These are phyloP conservation scores for Salicornia ramosissima DNA, from an alignment of 148 eudicot species.

Conservation along the genomic window DNA sequence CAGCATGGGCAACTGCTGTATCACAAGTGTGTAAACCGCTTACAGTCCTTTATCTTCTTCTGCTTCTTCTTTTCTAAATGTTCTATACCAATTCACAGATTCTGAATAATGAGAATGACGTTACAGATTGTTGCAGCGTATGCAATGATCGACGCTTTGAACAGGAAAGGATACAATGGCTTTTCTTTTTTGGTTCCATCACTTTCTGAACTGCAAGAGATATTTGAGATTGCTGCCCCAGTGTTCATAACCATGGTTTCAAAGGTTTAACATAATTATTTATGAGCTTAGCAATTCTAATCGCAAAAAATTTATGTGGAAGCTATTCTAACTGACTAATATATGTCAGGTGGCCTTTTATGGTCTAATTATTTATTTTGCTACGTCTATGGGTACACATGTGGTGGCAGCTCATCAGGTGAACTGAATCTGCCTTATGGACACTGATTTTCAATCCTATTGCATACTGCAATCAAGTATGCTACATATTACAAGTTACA, in stretches of 20 bases:
- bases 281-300: not conserved
- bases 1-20: conserved; percentile 94
- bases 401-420: conserved; percentile 98
- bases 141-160: conserved; percentile 72
- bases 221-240: conserved; percentile 76
- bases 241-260: conserved; percentile 79
- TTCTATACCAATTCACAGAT: not conserved
- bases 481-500: conserved; percentile 8
- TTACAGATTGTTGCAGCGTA: conserved; percentile 79
- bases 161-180: conserved; percentile 79
- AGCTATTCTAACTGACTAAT: not conserved
- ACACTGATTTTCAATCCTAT: not conserved
- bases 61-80: not conserved
- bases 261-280: conserved; percentile 45
- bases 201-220: conserved; percentile 48
- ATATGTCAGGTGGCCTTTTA: conserved; percentile 61
- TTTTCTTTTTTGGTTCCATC: conserved; percentile 63
- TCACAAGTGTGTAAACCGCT: conserved; percentile 56
- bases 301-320: conserved; percentile 13
- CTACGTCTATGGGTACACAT: conserved; percentile 87
- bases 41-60: not conserved
- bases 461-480: not conserved
- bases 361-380: conserved; percentile 66
- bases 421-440: conserved; percentile 12
- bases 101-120: not conserved